Base-by-base conservation (phyloP, 208 protist species). In the Angomonas ambiguus region DNA sequence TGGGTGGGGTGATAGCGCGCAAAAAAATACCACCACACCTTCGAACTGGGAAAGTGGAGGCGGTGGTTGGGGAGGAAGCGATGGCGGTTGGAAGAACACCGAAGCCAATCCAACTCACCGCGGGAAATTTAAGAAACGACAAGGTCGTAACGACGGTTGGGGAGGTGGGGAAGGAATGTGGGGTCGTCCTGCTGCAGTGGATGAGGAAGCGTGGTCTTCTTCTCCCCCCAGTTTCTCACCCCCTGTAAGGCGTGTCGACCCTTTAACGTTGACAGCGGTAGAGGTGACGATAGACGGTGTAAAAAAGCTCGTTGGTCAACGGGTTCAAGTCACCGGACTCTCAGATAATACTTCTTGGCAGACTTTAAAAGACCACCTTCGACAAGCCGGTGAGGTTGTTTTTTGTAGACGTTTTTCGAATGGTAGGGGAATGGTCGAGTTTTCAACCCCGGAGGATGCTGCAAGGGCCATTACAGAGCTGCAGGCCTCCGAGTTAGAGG, bases 301-400 rank as follows among this genome's bases (percentile, higher is more conserved):
- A 33, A 92, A 93, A 69, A 95, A 95, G 66, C 79, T 95, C 18
- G 89, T 95, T 2, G 92, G 92, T 2, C 86, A 92, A 72, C 74
- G 88, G 11, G 86, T 97, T 27, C 87, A 89, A 57, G 78, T 97
- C 27, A 80, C 81, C 4, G 88, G 88, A 16, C 78, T 97, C 2
- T 78, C 87, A 16, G 87, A 93, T 45, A 82, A 88, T 22, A 95
- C 89, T 0, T 88, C 82, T 4, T 97, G 92, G 92, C 89, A 93
- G 42, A 90, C 81, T 18, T 65, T 97, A 31, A 97, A 97, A 72
- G 90, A 95, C 62, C 88, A 96, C 69, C 76, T 96, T 45, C 83
- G 85, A 1, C 81, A 94, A 62, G 83, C 85, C 2, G 89, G 81
- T 32, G 84, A 95, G 67, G 80, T 94, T 22, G 85, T 77, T 8